A percentile compares a stretch with the other conserved stretches of the same genome.
These are phyloP conservation scores for Shiraia bambusicola DNA, from an alignment of 2,329 filamentous ascomycete genomes.

Conservation along the genomic window DNA sequence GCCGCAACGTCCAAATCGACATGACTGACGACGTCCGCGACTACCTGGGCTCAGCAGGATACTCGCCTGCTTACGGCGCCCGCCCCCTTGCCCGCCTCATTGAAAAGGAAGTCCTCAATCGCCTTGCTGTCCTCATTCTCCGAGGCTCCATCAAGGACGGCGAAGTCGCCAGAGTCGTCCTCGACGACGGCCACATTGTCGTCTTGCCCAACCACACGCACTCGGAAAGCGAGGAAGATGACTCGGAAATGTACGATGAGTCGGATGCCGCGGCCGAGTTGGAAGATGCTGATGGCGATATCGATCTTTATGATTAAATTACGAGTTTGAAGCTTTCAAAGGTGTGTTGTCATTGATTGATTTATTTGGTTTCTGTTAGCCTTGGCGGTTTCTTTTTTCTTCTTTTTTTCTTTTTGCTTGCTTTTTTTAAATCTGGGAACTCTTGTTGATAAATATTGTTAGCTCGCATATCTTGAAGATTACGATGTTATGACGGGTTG, in stretches of 20 bases:
- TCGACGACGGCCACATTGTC: conserved; percentile 76
- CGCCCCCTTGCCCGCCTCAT: conserved; percentile 85
- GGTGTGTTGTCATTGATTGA: not conserved
- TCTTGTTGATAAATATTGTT: too few relatives aligned
- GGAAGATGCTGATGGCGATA: conserved; percentile 55
- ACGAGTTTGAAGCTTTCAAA: not conserved
- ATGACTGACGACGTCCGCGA: conserved; percentile 85
- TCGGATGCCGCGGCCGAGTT: conserved; percentile 73
- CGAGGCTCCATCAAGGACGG: conserved; percentile 82
- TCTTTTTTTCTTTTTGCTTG: too few relatives aligned
- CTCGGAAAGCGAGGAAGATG: conserved; percentile 65
- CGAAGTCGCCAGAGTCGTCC: conserved; percentile 75
- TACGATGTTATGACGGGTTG: too few relatives aligned
- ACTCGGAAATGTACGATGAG: conserved; percentile 74
- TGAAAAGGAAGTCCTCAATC: conserved; percentile 95
- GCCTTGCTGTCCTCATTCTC: conserved; percentile 86
- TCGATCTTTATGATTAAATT: conserved; percentile 67
- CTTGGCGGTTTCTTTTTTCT: too few relatives aligned
- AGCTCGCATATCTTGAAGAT: too few relatives aligned
- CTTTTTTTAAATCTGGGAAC: not conserved
- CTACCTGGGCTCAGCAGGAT: conserved; percentile 87
- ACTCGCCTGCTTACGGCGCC: conserved; percentile 93
- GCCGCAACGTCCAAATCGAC: conserved; percentile 81
- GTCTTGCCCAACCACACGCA: conserved; percentile 82
- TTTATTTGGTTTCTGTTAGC: conserved; percentile 6